A percentile compares a stretch with the other conserved stretches of the same genome.
These are phyloP conservation scores for Pisolithus sp. DNA, from an alignment of 768 basidiomycete genomes.

Conservation along the genomic window DNA sequence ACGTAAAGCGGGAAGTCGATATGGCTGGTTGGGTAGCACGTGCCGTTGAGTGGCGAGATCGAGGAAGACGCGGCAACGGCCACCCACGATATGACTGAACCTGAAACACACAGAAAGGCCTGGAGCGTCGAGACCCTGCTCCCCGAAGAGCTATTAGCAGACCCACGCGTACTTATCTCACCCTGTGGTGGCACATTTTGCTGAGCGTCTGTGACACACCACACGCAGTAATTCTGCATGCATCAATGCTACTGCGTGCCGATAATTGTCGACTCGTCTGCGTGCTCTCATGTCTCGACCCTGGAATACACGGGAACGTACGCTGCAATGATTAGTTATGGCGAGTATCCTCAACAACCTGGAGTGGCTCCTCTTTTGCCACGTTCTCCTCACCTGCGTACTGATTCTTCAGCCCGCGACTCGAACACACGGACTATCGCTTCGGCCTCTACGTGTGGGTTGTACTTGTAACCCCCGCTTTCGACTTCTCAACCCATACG, in stretches of 20 bases:
- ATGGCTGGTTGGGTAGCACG: conserved; percentile 77
- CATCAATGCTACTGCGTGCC: background rate
- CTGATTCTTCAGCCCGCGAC: too few species aligned
- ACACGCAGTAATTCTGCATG: background rate
- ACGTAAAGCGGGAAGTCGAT: conserved; percentile 59
- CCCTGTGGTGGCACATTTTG: background rate
- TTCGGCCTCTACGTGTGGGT: too few species aligned
- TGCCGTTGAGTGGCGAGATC: conserved; percentile 38
- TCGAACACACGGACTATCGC: too few species aligned
- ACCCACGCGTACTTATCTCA: background rate
- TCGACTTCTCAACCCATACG: background rate
- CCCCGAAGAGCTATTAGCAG: background rate
- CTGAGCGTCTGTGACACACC: background rate
- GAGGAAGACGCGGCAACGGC: conserved; percentile 12
- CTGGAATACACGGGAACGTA: too few species aligned
- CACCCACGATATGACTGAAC: conserved; percentile 19
- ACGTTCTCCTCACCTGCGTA: too few species aligned
- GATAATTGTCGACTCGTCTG: background rate
- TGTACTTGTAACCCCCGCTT: too few species aligned
- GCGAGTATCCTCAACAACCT: too few species aligned
- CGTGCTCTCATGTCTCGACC: background rate
- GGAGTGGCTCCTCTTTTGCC: too few species aligned
- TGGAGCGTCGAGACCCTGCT: conserved; percentile 5
- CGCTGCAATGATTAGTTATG: too few species aligned
- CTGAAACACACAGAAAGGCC: conserved; percentile 1